Conservation (phyloP, 2,329 filamentous ascomycete species). For the Alternaria sp. region DNA sequence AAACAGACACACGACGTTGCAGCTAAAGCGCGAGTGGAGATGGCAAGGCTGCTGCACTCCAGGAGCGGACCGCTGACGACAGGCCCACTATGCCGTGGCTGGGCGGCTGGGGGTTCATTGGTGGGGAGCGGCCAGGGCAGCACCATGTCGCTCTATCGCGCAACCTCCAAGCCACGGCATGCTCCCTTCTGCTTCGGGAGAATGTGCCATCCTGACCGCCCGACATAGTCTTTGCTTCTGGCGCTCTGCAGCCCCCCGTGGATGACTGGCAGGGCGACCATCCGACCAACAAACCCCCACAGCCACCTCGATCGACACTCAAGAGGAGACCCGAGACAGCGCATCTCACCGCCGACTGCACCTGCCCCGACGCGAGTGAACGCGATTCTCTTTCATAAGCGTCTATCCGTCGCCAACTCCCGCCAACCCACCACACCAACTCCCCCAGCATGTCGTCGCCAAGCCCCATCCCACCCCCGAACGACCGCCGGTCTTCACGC, state of each 20-base stretch:
- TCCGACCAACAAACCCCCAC: neutral
- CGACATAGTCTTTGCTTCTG: slow-evolving; percentile 21
- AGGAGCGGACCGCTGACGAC: slow-evolving; percentile 23
- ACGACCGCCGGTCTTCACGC: slow-evolving; percentile 45
- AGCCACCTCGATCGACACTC: slow-evolving; percentile 1
- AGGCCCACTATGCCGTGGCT: slow-evolving; percentile 1
- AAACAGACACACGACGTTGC: neutral
- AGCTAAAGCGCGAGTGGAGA: slow-evolving; percentile 3
- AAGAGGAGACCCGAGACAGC: slow-evolving; percentile 5
- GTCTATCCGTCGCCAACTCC: neutral
- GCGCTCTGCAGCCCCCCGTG: slow-evolving; percentile 16
- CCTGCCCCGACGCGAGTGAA: neutral
- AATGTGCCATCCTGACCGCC: slow-evolving; percentile 25
- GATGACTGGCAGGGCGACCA: slow-evolving; percentile 12
- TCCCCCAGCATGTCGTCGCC: slow-evolving; percentile 41
- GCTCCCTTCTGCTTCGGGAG: slow-evolving; percentile 20
- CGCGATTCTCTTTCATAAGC: neutral
- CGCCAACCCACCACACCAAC: neutral
- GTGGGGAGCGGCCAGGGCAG: neutral
- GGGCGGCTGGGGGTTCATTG: neutral
- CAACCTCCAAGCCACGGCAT: slow-evolving; percentile 23
- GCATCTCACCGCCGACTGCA: slow-evolving; percentile 8
- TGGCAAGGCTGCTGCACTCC: slow-evolving; percentile 21
- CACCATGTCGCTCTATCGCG: slow-evolving; percentile 23
- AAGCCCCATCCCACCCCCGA: slow-evolving; percentile 45